Conservation (phyloP, 768 basidiomycete species). For the Termitomyces sp. region DNA sequence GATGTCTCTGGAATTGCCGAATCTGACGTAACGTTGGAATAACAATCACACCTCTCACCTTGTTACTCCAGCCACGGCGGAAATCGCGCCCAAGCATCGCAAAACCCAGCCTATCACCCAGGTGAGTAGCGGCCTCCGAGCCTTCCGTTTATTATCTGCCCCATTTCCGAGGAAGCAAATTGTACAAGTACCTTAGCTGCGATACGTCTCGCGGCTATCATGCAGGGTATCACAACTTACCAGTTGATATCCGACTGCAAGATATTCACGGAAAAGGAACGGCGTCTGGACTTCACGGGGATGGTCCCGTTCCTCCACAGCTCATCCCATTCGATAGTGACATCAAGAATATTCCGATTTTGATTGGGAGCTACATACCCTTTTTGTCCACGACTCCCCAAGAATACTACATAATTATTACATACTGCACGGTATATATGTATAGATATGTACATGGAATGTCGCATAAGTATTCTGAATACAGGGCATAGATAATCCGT, state of each 20-base stretch:
- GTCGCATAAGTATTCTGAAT: not conserved
- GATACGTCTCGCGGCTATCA: conserved; percentile 15
- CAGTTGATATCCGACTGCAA: conserved; percentile 11
- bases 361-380: not conserved
- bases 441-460: not conserved
- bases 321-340: conserved; percentile 21
- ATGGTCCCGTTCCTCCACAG: conserved; percentile 13
- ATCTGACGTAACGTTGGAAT: not conserved
- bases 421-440: not conserved
- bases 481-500: too few species aligned
- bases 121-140: conserved; percentile 12
- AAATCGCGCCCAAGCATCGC: conserved; percentile 16
- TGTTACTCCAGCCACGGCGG: conserved; percentile 17
- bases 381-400: not conserved
- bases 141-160: conserved; percentile 18
- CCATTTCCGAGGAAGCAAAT: conserved; percentile 14
- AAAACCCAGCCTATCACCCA: conserved; percentile 17
- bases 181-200: conserved; percentile 11
- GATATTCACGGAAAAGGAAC: not conserved
- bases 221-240: conserved; percentile 17
- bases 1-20: not conserved
- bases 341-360: conserved; percentile 15
- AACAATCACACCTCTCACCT: conserved; percentile 10
- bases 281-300: not conserved
- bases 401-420: not conserved